A percentile compares a stretch with the other conserved stretches of the same genome.
These are phyloP conservation scores for Aureobasidium pullulans DNA, from an alignment of 2,329 filamentous ascomycete genomes.

Conservation along the genomic window DNA sequence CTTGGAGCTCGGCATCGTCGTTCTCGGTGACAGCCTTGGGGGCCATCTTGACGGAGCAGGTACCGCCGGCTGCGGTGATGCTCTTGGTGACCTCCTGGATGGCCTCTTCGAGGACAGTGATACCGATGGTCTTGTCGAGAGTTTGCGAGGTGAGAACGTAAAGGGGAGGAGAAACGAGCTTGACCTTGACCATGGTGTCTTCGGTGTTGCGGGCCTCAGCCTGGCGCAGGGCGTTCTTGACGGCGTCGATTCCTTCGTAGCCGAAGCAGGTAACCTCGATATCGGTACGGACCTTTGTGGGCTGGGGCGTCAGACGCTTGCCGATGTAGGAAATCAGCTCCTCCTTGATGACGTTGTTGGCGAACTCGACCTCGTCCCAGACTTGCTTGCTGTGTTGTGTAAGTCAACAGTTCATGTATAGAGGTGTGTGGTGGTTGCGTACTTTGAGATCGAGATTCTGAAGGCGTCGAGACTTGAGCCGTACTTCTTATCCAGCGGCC, in stretches of 20 bases:
- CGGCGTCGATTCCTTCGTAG: conserved; percentile 96
- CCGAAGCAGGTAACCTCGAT: conserved; percentile 87
- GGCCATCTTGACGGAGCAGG: conserved; percentile 90
- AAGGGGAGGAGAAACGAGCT: conserved; percentile 92
- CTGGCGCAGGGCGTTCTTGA: conserved; percentile 84
- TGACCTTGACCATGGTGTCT: conserved; percentile 94
- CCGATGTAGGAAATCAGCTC: conserved; percentile 93
- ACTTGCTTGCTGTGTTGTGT: conserved; percentile 67
- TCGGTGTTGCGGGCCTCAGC: conserved; percentile 89
- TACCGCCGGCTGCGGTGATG: conserved; percentile 72
- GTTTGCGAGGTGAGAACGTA: conserved; percentile 96
- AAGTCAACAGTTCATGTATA: background rate
- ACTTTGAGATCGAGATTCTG: conserved; percentile 85
- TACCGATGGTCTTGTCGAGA: conserved; percentile 83
- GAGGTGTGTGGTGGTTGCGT: background rate
- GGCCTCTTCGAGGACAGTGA: conserved; percentile 75
- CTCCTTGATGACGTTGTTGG: conserved; percentile 73
- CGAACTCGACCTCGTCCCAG: conserved; percentile 88
- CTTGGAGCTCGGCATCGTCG: conserved; percentile 93
- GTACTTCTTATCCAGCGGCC: conserved; percentile 97
- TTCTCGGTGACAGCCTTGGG: conserved; percentile 98
- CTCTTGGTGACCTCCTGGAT: conserved; percentile 78
- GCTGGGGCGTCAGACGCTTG: conserved; percentile 94
- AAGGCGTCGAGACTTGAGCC: conserved; percentile 75
- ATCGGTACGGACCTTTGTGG: conserved; percentile 97